Base-by-base conservation (phyloP, 257 asterid species). In the Haberlea rhodopensis region DNA sequence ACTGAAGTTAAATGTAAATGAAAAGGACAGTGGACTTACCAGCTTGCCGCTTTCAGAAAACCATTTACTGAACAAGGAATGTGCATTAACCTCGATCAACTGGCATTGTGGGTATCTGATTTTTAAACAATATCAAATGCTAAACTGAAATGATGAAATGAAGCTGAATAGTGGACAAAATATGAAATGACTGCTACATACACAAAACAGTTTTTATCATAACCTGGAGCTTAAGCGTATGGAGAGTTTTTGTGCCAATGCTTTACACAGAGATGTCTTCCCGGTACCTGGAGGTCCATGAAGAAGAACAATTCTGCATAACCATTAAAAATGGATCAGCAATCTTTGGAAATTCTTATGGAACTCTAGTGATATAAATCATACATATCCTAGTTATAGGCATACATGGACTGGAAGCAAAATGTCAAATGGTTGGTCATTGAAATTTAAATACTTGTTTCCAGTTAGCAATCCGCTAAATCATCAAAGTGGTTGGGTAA, bases 251-350 rank as follows among this genome's bases (percentile, higher is more conserved):
- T 94, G 99, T 32, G 97, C 99, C 78, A 94, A 75, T 57, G 97
- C 97, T 76, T 90, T 94, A 86, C 97, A 94, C 56, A 94, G 69
- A n/a, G 97, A 94, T 32, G 99, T 90, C 84, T 94, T 94, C 51
- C 99, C 99, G 29, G 99, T 94, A 65, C 99, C 99, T 71, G 99
- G 99, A 73, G 99, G 97, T 71, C 99, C 99, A 73, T 90, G 97
- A 68, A 94, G 94, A 75, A 94, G 99, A 79, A 94, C 70, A 26
- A 94, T 94, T 71, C 99, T 94, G 91, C 84, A 79, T 18, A 27
- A 67, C 32, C 64, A 74, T 58, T 73, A 55, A 52, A 66, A 67
- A 56, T 54, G 11, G 34, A 66, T 65, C 69, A 76, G 65, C 59
- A 55, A 73, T 59, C 56, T 46, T 46, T 40, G 64, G 46, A 56